These are phyloP conservation scores for Ambrosiella beaveri DNA, from an alignment of 2,329 filamentous ascomycete species.

Conservation along the genomic window DNA sequence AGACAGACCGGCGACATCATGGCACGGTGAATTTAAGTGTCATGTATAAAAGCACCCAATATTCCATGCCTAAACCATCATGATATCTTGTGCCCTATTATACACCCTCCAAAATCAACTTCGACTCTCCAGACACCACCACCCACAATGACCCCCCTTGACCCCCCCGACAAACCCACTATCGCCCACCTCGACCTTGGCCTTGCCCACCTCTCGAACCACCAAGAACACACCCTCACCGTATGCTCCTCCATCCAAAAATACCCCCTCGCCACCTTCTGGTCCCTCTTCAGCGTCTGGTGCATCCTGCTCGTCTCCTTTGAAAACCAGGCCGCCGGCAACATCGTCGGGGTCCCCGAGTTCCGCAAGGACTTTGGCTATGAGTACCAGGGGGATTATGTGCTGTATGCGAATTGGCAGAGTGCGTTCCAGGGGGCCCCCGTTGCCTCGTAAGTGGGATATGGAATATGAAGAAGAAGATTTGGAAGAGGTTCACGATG, in stretches of 20 bases:
- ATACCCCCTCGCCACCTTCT: conserved; percentile 17
- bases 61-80: no score
- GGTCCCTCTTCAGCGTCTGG: conserved; percentile 25
- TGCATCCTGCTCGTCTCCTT: conserved; percentile 23
- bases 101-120: not conserved
- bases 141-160: not conserved
- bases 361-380: conserved; percentile 26
- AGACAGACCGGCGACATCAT: no score
- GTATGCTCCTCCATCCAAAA: conserved; percentile 16
- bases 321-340: conserved; percentile 24
- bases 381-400: not conserved
- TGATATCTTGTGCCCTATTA: no score
- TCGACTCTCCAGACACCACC: not conserved
- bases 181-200: not conserved
- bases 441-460: conserved; percentile 19
- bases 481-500: not conserved
- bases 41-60: no score
- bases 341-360: conserved; percentile 26
- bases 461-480: not conserved
- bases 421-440: conserved; percentile 26
- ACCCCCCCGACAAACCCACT: not conserved
- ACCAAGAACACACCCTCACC: conserved; percentile 17
- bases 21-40: no score
- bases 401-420: conserved; percentile 26
- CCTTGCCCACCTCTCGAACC: conserved; percentile 16